Percentiles rank a stretch among this genome's conserved stretches.
phyloP scores from a whole-genome alignment of 371 early-diverging fungal species.

The Mucor irregularis region DNA sequence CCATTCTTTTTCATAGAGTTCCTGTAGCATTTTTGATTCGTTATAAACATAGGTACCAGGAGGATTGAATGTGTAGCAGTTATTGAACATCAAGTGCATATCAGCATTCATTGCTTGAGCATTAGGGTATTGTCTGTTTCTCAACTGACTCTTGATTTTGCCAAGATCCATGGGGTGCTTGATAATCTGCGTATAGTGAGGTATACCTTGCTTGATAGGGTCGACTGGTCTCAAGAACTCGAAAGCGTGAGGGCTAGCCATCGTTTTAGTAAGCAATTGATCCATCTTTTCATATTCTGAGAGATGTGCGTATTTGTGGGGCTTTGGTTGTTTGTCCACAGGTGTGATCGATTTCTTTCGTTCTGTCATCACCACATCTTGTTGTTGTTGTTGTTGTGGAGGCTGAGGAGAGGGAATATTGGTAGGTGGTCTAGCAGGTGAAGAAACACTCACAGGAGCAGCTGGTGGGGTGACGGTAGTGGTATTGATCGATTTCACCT shows the following conservation, averaged over 20 bases:
- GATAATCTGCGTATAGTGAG: constrained; percentile 81
- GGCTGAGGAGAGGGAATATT: background rate
- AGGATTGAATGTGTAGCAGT: constrained; percentile 75
- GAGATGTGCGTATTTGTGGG: constrained; percentile 1
- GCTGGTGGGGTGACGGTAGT: background rate
- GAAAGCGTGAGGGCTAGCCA: constrained; percentile 40
- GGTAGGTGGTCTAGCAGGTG: background rate
- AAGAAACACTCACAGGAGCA: no score
- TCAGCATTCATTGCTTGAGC: constrained; percentile 50
- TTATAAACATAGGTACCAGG: constrained; percentile 75
- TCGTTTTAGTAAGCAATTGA: constrained; percentile 25
- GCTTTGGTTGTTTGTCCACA: background rate
- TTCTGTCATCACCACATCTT: background rate
- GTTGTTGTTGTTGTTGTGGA: background rate
- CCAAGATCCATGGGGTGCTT: constrained; percentile 97
- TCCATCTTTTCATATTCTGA: constrained; percentile 36
- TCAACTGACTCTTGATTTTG: constrained; percentile 81
- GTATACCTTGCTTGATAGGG: constrained; percentile 44
- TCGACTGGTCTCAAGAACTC: constrained; percentile 55
- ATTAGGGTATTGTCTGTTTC: constrained; percentile 38
- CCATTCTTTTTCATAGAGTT: constrained; percentile 61
- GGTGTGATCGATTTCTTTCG: constrained; percentile 9
- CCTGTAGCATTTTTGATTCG: constrained; percentile 60
- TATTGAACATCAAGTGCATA: constrained; percentile 52
- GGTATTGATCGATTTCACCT: constrained; percentile 9